A percentile compares a stretch with the other conserved stretches of the same genome.
Evolutionary conservation across 2,329 filamentous ascomycete genomes (phyloP).

Genomic region (Ceratocystis cubensis): DNA sequence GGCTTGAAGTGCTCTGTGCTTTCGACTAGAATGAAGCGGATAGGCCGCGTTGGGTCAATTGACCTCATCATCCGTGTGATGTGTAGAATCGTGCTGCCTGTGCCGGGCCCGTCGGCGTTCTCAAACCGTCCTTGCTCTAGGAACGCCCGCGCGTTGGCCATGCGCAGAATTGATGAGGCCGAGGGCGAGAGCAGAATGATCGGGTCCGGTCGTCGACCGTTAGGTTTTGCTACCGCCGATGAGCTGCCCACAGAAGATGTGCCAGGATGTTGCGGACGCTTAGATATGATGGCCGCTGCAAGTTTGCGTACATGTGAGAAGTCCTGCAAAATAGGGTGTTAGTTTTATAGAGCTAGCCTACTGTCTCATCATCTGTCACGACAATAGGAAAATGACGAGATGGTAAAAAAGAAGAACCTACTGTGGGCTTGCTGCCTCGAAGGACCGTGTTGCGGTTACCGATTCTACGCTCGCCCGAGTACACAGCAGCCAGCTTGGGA

Average conservation of each 20-base stretch:
- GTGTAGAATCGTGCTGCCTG: constrained; percentile 68
- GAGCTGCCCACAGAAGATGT: constrained; percentile 26
- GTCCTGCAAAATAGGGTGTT: constrained; percentile 46
- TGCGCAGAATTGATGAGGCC: constrained; percentile 82
- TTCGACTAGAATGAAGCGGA: constrained; percentile 93
- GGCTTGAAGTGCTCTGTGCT: constrained; percentile 90
- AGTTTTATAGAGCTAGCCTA: neutral
- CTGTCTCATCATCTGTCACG: neutral
- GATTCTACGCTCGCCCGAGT: constrained; percentile 80
- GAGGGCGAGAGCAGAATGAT: constrained; percentile 97
- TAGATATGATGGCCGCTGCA: constrained; percentile 61
- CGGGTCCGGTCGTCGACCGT: constrained; percentile 51
- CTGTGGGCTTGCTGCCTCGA: constrained; percentile 76
- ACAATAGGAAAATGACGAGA: neutral
- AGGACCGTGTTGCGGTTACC: constrained; percentile 84
- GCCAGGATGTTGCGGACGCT: constrained; percentile 37
- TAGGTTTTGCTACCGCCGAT: constrained; percentile 35
- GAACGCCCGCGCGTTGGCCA: constrained; percentile 93
- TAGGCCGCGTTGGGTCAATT: constrained; percentile 56
- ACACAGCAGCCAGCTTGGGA: constrained; percentile 73
- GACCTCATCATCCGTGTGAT: constrained; percentile 64
- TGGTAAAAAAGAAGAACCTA: constrained; percentile 34
- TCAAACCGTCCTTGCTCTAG: constrained; percentile 73
- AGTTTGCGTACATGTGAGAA: constrained; percentile 88
- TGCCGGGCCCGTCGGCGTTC: constrained; percentile 57